Percentiles rank a stretch among this genome's conserved stretches.
Conservation (phyloP, 106 monocot genomes). For the Acanthochlamys bracteata region DNA sequence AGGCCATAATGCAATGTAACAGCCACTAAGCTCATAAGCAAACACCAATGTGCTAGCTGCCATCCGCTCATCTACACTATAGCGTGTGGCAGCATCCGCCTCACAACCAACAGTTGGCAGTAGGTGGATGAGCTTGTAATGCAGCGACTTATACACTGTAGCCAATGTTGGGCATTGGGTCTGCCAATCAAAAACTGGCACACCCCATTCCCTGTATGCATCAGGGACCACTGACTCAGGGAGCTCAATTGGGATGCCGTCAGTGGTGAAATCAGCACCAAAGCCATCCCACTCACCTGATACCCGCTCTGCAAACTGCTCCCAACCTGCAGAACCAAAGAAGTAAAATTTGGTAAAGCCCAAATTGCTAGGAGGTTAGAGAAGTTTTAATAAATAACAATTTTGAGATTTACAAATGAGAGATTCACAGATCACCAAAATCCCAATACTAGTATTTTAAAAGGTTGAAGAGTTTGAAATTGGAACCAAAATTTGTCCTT, state of each 20-base stretch:
- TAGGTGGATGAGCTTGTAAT: constrained; percentile 70
- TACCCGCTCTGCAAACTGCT: constrained; percentile 58
- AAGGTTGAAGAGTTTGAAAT: no score
- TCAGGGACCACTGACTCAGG: constrained; percentile 84
- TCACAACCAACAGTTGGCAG: constrained; percentile 93
- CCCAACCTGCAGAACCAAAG: constrained; percentile 33
- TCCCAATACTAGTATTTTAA: no score
- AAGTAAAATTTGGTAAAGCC: no score
- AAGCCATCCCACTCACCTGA: constrained; percentile 98
- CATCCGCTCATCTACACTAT: constrained; percentile 46
- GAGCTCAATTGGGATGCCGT: constrained; percentile 65
- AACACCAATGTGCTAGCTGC: constrained; percentile 34
- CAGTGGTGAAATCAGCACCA: constrained; percentile 66
- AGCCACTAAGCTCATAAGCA: constrained; percentile 42
- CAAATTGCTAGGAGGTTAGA: no score
- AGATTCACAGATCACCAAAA: no score
- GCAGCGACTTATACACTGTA: constrained; percentile 19
- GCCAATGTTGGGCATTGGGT: constrained; percentile 95
- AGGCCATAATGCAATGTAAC: constrained; percentile 55
- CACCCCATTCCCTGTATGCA: constrained; percentile 84
- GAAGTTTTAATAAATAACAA: no score
- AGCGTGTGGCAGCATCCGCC: constrained; percentile 80
- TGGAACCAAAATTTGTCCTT: no score
- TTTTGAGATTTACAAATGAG: no score
- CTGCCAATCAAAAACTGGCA: constrained; percentile 89